phyloP scores from a whole-genome alignment of 345 rosid species.

The Litchi chinensis region DNA sequence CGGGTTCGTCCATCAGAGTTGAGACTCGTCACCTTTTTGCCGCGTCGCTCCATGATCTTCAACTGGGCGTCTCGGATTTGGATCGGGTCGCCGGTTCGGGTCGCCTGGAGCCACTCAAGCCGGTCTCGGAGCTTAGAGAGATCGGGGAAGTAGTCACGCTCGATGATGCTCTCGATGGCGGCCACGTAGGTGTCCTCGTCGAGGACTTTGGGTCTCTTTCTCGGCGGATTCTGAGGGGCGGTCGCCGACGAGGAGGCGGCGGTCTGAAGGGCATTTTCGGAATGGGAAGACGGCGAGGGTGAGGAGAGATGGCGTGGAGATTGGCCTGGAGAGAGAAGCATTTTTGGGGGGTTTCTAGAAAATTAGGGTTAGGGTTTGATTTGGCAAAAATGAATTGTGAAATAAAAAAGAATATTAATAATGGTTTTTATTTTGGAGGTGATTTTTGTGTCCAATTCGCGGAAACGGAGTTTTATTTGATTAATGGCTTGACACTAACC shows the following conservation, averaged over 20 bases:
- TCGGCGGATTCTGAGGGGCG: slow-evolving; percentile 33
- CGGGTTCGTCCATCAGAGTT: slow-evolving; percentile 39
- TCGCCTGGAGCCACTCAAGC: slow-evolving; percentile 92
- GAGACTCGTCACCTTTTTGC: slow-evolving; percentile 39
- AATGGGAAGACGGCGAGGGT: slow-evolving; percentile 54
- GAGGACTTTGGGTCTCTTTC: slow-evolving; percentile 63
- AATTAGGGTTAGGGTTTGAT: slow-evolving; percentile 23
- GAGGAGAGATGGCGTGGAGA: slow-evolving; percentile 81
- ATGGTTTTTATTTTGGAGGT: no score
- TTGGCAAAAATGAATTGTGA: not conserved
- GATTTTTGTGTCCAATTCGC: no score
- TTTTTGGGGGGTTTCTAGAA: slow-evolving; percentile 16
- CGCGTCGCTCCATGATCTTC: slow-evolving; percentile 92
- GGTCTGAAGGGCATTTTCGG: slow-evolving; percentile 30
- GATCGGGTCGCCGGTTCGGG: slow-evolving; percentile 75
- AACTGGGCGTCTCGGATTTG: slow-evolving; percentile 95
- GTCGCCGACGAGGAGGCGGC: slow-evolving; percentile 39
- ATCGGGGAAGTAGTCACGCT: slow-evolving; percentile 97
- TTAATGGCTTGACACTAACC: no score
- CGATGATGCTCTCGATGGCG: slow-evolving; percentile 90
- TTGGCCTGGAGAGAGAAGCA: slow-evolving; percentile 81
- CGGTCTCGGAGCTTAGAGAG: slow-evolving; percentile 91
- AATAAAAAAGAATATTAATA: no score
- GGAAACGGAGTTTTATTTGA: no score
- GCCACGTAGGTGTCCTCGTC: slow-evolving; percentile 87